Conservation (phyloP, 179 eudicot species). For the Camellia oleifera region DNA sequence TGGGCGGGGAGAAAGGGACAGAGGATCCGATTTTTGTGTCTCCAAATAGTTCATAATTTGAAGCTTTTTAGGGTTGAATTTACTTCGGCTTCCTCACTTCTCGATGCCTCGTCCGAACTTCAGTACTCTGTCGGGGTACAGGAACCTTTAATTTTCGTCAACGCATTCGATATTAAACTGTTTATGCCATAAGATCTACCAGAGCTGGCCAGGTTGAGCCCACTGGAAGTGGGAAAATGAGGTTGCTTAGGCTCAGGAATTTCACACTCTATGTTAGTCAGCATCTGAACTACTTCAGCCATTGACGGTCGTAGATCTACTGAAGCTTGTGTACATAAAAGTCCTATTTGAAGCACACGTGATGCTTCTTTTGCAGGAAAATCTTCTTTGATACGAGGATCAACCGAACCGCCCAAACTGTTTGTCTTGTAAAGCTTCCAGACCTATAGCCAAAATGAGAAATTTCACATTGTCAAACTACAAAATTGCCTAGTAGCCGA, state of each 20-base stretch:
- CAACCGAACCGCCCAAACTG: constrained; percentile 32
- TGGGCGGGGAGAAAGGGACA: no score
- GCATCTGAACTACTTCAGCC: constrained; percentile 46
- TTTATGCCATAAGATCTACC: constrained; percentile 19
- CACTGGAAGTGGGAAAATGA: constrained; percentile 32
- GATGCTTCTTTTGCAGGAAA: constrained; percentile 35
- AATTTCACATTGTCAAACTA: neutral
- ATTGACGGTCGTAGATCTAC: constrained; percentile 44
- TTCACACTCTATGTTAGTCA: constrained; percentile 24
- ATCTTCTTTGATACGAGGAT: constrained; percentile 30
- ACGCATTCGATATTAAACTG: constrained; percentile 22
- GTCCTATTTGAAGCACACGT: constrained; percentile 37
- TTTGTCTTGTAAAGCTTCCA: constrained; percentile 46
- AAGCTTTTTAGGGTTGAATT: neutral
- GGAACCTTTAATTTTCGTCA: constrained; percentile 19
- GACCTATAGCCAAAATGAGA: constrained; percentile 26
- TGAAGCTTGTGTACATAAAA: constrained; percentile 56
- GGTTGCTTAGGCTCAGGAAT: constrained; percentile 51
- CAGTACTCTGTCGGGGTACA: constrained; percentile 28
- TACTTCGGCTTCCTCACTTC: constrained; percentile 24
- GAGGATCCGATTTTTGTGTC: no score
- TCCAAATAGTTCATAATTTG: no score
- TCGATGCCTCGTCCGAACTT: constrained; percentile 20
- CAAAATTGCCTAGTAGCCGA: no score
- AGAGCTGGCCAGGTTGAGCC: constrained; percentile 18